A percentile compares a stretch with the other conserved stretches of the same genome.
Conservation (phyloP, 78 protist genomes). For the Chrysochromulina parva region DNA sequence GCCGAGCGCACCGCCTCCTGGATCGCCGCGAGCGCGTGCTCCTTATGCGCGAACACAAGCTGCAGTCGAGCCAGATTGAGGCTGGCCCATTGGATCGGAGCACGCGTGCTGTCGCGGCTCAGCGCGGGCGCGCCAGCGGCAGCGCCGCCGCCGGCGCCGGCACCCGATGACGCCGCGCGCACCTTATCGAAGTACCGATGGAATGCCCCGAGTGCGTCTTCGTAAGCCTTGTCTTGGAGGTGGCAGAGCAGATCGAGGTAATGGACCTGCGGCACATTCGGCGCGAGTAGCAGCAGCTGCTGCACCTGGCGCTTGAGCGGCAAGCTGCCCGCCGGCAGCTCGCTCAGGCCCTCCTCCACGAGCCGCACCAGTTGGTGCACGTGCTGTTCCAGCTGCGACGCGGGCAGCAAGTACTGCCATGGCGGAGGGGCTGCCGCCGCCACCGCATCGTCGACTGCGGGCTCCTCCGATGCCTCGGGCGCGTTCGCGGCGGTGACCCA, state of each 20-base stretch:
- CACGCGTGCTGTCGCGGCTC: neutral
- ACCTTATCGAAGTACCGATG: neutral
- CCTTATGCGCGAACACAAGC: neutral
- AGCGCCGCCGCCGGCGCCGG: neutral
- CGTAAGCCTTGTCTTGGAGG: neutral
- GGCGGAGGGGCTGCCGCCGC: neutral
- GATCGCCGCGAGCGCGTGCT: neutral
- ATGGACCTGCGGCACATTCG: neutral
- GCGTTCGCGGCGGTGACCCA: neutral
- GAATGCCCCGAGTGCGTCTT: neutral
- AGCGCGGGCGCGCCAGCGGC: neutral
- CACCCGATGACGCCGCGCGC: neutral
- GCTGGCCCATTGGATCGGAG: neutral
- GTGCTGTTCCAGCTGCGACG: neutral
- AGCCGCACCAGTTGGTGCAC: neutral
- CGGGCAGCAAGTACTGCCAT: neutral
- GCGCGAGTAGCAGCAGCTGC: neutral
- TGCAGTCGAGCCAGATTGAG: neutral
- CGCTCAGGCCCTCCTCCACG: neutral
- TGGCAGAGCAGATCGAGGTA: neutral
- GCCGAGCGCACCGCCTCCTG: neutral
- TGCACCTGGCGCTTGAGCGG: neutral
- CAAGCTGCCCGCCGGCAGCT: neutral
- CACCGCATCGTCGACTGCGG: neutral
- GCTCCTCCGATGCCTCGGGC: too few species aligned